Base-by-base conservation (phyloP, 306 rosid species). In the Cucumis melo region DNA sequence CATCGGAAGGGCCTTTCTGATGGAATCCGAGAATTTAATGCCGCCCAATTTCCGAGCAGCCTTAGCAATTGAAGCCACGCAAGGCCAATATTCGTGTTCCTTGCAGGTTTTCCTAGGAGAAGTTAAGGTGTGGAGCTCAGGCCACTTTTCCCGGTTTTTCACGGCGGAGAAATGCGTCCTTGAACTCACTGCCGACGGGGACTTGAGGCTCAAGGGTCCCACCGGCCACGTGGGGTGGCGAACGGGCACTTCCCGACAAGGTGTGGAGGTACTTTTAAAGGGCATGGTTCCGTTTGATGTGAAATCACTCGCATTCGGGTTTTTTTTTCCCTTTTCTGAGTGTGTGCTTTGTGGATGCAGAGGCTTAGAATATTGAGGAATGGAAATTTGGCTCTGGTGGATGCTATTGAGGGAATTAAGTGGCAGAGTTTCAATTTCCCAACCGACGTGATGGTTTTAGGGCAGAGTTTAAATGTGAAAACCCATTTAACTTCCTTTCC, bases 401-500 rank as follows among this genome's bases (percentile, higher is more conserved):
- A 94, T 84, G 86, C 59, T 74, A 0, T 68, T 67, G 74, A 88
- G 59, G 73, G 39, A 16, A 79, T 84, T 34, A 92, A 90, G 75
- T 94, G 99, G 99, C 99, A 94, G 77, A 94, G 96, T 82, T 94
- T 92, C 90, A 92, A 94, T 79, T 94, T 92, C 80, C 99, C 96
- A 10, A 90, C 96, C 0, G 86, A 94, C 76, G 93, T 89, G 29
- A 92, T 94, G 77, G 95, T 94, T 5, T 78, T 87, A 84, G 96
- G 99, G 17, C 99, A 94, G 65, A 88, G 87, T 70, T 91, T 94
- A 6, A 88, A 88, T 42, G 92, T 92, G 46, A 91, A 95, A 2
- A 92, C 97, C 54, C 80, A 88, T 34, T 77, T 94, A 78, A 92
- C 93, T 46, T 85, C 98, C 29, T 85, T 76, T 23, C 90, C 83